Conservation (phyloP, 179 eudicot genomes). For the Patellifolia procumbens region DNA sequence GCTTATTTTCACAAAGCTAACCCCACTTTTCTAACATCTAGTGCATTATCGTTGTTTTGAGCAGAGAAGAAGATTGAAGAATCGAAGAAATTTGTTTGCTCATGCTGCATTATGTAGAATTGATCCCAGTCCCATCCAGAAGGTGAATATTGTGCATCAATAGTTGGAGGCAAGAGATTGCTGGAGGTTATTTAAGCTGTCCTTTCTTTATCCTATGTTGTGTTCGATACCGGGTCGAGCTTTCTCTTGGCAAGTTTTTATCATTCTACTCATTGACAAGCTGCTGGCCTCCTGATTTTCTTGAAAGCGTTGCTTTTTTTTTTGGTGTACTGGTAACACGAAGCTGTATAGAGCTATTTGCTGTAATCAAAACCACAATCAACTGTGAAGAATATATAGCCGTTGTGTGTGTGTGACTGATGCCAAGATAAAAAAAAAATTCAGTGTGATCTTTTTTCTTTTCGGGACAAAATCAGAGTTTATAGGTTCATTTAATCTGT, state of each 20-base stretch:
- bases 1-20: neutral
- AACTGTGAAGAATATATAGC: slow-evolving; percentile 39
- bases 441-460: neutral
- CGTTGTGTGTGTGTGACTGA: slow-evolving; percentile 27
- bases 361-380: slow-evolving; percentile 42
- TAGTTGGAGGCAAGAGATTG: slow-evolving; percentile 18
- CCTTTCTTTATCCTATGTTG: slow-evolving; percentile 6
- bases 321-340: slow-evolving; percentile 38
- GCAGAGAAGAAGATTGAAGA: slow-evolving; percentile 54
- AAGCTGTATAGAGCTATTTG: slow-evolving; percentile 41
- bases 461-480: neutral
- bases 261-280: slow-evolving; percentile 5
- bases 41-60: neutral
- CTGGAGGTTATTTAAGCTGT: slow-evolving; percentile 15
- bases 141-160: slow-evolving; percentile 29
- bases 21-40: neutral
- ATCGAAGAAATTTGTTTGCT: slow-evolving; percentile 45
- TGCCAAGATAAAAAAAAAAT: slow-evolving; percentile 11
- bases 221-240: slow-evolving; percentile 12
- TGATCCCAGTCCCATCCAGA: slow-evolving; percentile 14
- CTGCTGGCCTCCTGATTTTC: slow-evolving; percentile 36
- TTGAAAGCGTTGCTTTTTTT: slow-evolving; percentile 23
- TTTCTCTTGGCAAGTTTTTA: slow-evolving; percentile 15
- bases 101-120: slow-evolving; percentile 49
- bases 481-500: neutral